Evolutionary conservation across 1,284 basidiomycete species (phyloP).

Genomic region (Sporisorium reilianum): DNA sequence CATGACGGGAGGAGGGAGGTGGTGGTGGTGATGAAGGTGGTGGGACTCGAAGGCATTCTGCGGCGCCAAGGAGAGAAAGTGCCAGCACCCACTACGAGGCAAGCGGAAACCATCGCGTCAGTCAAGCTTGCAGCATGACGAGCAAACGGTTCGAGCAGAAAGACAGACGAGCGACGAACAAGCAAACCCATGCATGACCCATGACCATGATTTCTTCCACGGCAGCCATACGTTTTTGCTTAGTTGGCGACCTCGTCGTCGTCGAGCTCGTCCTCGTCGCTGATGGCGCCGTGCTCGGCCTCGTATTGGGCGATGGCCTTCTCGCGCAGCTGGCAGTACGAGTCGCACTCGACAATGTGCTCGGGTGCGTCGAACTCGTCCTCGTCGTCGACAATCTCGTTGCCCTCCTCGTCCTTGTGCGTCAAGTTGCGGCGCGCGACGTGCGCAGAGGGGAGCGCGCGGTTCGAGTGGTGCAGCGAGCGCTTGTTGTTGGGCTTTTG

Average conservation of each 20-base stretch:
- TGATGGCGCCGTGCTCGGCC: constrained; percentile 32
- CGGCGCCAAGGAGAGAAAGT: constrained; percentile 21
- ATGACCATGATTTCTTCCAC: constrained; percentile 21
- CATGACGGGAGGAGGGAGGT: constrained; percentile 14
- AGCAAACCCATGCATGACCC: constrained; percentile 30
- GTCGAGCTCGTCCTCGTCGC: constrained; percentile 44
- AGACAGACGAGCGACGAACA: background rate
- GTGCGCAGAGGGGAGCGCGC: constrained; percentile 41
- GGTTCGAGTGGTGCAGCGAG: constrained; percentile 50
- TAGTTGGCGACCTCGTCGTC: constrained; percentile 20
- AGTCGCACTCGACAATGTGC: constrained; percentile 50
- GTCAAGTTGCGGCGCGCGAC: constrained; percentile 33
- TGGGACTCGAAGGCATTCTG: constrained; percentile 9
- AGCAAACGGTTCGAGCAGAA: constrained; percentile 9
- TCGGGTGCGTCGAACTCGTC: constrained; percentile 32
- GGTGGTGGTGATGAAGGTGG: constrained; percentile 1
- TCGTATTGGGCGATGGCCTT: constrained; percentile 40
- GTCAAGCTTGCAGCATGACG: too few relatives aligned
- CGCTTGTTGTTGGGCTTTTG: constrained; percentile 26
- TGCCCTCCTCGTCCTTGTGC: constrained; percentile 52
- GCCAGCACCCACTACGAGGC: constrained; percentile 44
- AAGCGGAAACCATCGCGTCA: constrained; percentile 9
- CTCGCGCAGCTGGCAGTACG: constrained; percentile 46
- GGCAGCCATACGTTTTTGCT: background rate
- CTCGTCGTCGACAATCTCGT: constrained; percentile 49